Percentiles rank a stretch among this genome's conserved stretches.
phyloP scores from a whole-genome alignment of 2,329 filamentous ascomycete genomes.

The Tolypocladium endophyticum region DNA sequence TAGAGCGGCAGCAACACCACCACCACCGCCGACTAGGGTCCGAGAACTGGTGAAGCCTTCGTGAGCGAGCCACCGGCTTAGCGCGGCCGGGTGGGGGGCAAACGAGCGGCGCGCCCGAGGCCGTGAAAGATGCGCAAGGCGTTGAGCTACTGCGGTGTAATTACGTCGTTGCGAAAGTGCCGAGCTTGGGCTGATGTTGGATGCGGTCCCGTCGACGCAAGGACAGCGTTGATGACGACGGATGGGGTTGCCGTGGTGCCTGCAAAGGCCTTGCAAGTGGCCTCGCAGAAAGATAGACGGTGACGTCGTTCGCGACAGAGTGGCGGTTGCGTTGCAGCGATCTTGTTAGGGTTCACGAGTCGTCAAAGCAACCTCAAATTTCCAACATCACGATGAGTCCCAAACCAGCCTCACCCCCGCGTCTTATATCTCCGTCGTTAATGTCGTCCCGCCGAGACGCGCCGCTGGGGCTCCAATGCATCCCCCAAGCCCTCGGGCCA shows the following conservation, averaged over 20 bases:
- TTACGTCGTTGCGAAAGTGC: background rate
- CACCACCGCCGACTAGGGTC: background rate
- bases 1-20: background rate
- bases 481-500: background rate
- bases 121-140: background rate
- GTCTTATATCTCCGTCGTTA: background rate
- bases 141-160: background rate
- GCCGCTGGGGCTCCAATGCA: background rate
- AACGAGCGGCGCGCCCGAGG: background rate
- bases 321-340: background rate
- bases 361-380: background rate
- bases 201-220: background rate
- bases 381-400: background rate
- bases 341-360: background rate
- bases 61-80: background rate
- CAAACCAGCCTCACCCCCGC: background rate
- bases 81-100: background rate
- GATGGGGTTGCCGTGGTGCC: background rate
- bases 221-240: background rate
- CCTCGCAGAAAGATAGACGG: background rate
- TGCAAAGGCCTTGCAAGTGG: too few species aligned
- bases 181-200: background rate
- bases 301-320: background rate
- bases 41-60: background rate
- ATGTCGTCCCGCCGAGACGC: background rate